These are phyloP conservation scores for Arachis hypogaea DNA, from an alignment of 306 rosid genomes.

Conservation along the genomic window DNA sequence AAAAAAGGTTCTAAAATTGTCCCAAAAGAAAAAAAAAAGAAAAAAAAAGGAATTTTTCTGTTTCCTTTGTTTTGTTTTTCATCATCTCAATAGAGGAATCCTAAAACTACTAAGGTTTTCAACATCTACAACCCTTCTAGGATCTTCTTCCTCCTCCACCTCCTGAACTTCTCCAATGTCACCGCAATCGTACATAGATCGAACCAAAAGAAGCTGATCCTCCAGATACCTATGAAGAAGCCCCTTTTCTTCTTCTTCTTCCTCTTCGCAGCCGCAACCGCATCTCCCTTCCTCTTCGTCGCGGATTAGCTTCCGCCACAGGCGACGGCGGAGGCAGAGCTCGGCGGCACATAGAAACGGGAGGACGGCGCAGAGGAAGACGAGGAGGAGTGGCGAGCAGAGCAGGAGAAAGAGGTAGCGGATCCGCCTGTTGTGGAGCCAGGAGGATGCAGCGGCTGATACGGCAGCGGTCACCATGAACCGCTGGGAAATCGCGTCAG, in stretches of 20 bases:
- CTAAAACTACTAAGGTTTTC: slow-evolving; percentile 28
- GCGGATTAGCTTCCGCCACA: slow-evolving; percentile 30
- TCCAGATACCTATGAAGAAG: slow-evolving; percentile 49
- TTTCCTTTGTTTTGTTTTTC: not conserved
- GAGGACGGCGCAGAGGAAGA: slow-evolving; percentile 36
- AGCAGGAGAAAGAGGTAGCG: slow-evolving; percentile 41
- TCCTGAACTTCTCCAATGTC: slow-evolving; percentile 24
- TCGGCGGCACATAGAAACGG: slow-evolving; percentile 46
- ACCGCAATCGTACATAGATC: slow-evolving; percentile 54
- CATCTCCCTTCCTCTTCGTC: slow-evolving; percentile 46
- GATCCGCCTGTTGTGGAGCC: slow-evolving; percentile 45
- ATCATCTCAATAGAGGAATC: slow-evolving; percentile 41
- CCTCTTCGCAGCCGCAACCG: not conserved
- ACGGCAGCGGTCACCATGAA: slow-evolving; percentile 29
- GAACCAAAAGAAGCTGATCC: slow-evolving; percentile 50
- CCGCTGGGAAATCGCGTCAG: slow-evolving; percentile 3
- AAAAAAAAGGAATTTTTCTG: not conserved
- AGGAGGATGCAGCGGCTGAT: slow-evolving; percentile 38
- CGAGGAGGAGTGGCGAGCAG: slow-evolving; percentile 40
- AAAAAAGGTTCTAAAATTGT: slow-evolving; percentile 8
- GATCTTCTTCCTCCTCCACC: slow-evolving; percentile 16
- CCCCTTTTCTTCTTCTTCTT: slow-evolving; percentile 36
- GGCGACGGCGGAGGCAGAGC: slow-evolving; percentile 40
- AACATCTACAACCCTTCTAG: slow-evolving; percentile 23
- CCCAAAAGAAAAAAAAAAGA: not conserved